phyloP scores from a whole-genome alignment of 176 grass and related monocot genomes.

The Ananas comosus region DNA sequence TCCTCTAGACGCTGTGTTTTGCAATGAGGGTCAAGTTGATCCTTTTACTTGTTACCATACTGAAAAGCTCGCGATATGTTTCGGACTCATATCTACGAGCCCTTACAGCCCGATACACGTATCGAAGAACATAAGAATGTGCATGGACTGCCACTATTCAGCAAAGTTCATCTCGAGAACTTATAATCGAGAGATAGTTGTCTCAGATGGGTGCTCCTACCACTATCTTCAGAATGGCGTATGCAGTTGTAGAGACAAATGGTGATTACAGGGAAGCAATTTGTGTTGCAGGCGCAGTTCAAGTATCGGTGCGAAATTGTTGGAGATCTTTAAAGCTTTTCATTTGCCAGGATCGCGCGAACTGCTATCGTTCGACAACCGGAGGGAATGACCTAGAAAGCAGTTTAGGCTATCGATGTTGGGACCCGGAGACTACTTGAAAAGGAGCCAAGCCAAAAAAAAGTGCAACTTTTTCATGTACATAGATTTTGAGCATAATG shows the following conservation, averaged over 20 bases:
- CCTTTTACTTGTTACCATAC: conserved; percentile 60
- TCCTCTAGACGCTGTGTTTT: conserved; percentile 33
- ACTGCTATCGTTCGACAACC: background rate
- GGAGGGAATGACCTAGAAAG: background rate
- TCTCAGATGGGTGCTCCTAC: conserved; percentile 51
- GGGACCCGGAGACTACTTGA: background rate
- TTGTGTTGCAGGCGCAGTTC: conserved; percentile 3
- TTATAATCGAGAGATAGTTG: conserved; percentile 29
- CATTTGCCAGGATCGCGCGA: background rate
- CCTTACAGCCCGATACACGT: conserved; percentile 31
- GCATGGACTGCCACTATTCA: conserved; percentile 51
- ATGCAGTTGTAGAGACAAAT: conserved; percentile 45
- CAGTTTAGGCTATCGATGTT: background rate
- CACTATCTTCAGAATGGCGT: conserved; percentile 41
- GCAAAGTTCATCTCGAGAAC: conserved; percentile 47
- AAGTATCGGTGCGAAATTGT: background rate
- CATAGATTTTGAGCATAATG: too few relatives aligned
- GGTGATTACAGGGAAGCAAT: conserved; percentile 27
- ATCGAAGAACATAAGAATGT: conserved; percentile 64
- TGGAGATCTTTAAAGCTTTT: background rate
- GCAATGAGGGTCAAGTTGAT: conserved; percentile 40
- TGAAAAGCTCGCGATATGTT: conserved; percentile 41
- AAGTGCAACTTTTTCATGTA: too few relatives aligned
- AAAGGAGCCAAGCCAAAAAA: background rate
- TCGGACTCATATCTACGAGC: conserved; percentile 41